Evolutionary conservation across 208 protist species (phyloP), one percentile per base, ranked within the genome.

Genomic region (Novymonas esmeraldas): DNA sequence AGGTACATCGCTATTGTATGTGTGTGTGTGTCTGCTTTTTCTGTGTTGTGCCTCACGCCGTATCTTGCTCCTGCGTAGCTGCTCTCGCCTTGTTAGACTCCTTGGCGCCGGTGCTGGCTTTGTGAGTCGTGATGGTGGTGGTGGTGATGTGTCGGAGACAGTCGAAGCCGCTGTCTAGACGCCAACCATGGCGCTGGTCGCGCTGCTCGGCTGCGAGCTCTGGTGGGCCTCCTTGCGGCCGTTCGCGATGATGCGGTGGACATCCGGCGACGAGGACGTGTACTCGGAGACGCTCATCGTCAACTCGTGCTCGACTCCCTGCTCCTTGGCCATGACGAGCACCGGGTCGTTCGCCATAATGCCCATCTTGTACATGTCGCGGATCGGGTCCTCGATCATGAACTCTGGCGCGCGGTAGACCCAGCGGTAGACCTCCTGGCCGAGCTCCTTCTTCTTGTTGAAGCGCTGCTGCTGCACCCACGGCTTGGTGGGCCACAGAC

Each of bases 381-480:
- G 82, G 48, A 81, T 65, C 26, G 84, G 80, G 65, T 94, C 82
- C 31, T 70, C 59, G 33, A 89, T 88, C 62, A 85, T 78, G 68
- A 80, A 78, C 78, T 92, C 86, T 1, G 87, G 87, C 41, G 52
- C 84, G 50, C 87, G 82, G 73, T 86, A 77, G 39, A 93, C 76
- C 85, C 84, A 94, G 70, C 85, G 84, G 82, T 88, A 94, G 38
- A 88, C 72, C 31, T 72, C 75, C 61, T 88, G 70, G 66, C 90
- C 88, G 16, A 94, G 44, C 69, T 86, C 78, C 38, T 73, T 63
- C 77, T 91, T 90, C 81, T 94, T 94, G 76, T 86, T 90, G 72
- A 91, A 91, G 64, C 88, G 84, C 72, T 88, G 76, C 66, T 89
- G 83, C 67, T 88, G 74, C 69, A 90, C 71, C 84, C 82, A 94